A percentile compares a stretch with the other conserved stretches of the same genome.
These are phyloP conservation scores for Mycothermus thermophilus DNA, from an alignment of 495 filamentous ascomycete genomes.

Conservation along the genomic window DNA sequence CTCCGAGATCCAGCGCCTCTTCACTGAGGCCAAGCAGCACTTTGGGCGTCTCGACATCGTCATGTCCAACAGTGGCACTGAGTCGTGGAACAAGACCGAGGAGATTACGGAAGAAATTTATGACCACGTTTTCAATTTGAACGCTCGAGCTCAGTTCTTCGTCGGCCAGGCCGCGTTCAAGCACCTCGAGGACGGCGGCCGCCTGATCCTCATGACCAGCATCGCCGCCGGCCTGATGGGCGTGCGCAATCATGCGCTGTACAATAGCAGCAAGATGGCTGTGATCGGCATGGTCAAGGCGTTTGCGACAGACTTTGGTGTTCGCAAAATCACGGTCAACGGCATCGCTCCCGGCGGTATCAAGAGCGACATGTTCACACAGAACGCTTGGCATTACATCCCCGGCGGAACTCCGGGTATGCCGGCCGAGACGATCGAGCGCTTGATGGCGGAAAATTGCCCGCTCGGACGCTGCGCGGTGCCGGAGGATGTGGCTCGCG, in stretches of 20 bases:
- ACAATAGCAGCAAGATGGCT: slow-evolving; percentile 64
- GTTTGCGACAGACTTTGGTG: slow-evolving; percentile 60
- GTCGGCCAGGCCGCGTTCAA: slow-evolving; percentile 65
- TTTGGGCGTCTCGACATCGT: slow-evolving; percentile 68
- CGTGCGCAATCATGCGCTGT: slow-evolving; percentile 59
- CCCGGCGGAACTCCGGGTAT: slow-evolving; percentile 26
- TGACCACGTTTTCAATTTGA: slow-evolving; percentile 63
- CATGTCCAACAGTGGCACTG: slow-evolving; percentile 53
- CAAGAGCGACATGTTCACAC: slow-evolving; percentile 66
- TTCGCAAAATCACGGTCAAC: slow-evolving; percentile 62
- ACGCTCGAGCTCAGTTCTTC: slow-evolving; percentile 70
- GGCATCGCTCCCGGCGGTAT: slow-evolving; percentile 63
- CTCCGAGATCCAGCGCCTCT: slow-evolving; percentile 48
- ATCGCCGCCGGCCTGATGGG: slow-evolving; percentile 41
- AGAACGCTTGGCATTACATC: slow-evolving; percentile 52
- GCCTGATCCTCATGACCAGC: slow-evolving; percentile 49
- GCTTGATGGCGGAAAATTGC: slow-evolving; percentile 23
- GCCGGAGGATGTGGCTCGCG: slow-evolving; percentile 43
- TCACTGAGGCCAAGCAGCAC: slow-evolving; percentile 44
- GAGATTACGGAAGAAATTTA: slow-evolving; percentile 64
- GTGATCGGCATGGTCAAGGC: slow-evolving; percentile 66
- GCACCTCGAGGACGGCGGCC: slow-evolving; percentile 50
- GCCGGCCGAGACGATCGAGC: slow-evolving; percentile 21
- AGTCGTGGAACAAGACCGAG: slow-evolving; percentile 46
- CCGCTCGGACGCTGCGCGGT: slow-evolving; percentile 29